Base-by-base conservation (phyloP, 106 monocot species). In the Posidonia australis region DNA sequence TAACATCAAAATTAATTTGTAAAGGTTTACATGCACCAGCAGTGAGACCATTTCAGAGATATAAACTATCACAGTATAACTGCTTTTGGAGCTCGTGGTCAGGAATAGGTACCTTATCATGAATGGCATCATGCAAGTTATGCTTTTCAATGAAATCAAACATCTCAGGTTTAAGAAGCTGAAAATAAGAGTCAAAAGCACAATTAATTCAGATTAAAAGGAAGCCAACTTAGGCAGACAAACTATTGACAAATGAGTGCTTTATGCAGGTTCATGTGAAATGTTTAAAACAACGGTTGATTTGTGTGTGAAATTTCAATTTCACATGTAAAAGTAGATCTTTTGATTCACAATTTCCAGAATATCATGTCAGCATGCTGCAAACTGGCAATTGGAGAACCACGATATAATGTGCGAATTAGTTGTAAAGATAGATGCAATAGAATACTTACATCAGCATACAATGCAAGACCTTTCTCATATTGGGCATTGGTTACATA, bases 61-160 rank as follows among this genome's bases (percentile, higher is more conserved):
- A 36, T 4, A 36, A 36, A 36, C 2, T 36, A 36, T 36, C 36
- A 36, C n/a, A 36, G 36, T 36, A 36, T 7, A 7, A 36, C 36
- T 36, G 36, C 36, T 36, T 36, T 4, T 36, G 36, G n/a, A n/a
- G n/a, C n/a, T n/a, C n/a, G 36, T 36, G 36, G 36, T 49, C 10
- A 49, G n/a, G 19, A 42, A 16, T 51, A 65, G 11, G 44, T 85
- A 98, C 98, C 98, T 87, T 91, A 51, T 83, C 80, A 69, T 85
- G 87, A 74, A 87, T 79, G 22, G 76, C 65, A 77, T 85, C 87
- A 71, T 98, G 80, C 41, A 98, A 78, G 69, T 63, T 85, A 70
- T 98, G 78, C 44, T 85, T 90, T 32, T 85, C 98, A 79, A 98
- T 88, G 73, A 90, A 98, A 31, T 91, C 87, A 67, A 98, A 98